These are phyloP conservation scores for Nakataea oryzae DNA, from an alignment of 2,329 filamentous ascomycete genomes.

Conservation along the genomic window DNA sequence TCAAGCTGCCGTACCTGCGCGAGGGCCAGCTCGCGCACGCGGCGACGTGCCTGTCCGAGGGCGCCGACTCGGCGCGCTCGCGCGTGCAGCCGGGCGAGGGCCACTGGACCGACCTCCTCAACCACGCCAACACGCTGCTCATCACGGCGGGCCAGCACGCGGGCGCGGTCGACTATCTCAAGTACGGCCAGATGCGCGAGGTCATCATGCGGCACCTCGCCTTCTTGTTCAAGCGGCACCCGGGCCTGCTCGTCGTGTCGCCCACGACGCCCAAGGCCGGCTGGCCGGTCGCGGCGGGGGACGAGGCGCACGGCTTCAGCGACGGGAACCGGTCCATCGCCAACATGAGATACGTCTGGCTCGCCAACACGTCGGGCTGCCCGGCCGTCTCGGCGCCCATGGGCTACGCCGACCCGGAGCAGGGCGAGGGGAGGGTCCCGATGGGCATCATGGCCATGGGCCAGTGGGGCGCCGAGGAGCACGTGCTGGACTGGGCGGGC, in stretches of 20 bases:
- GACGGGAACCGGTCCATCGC: slow-evolving; percentile 64
- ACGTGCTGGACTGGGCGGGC: slow-evolving; percentile 47
- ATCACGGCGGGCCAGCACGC: slow-evolving; percentile 55
- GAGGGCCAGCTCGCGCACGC: slow-evolving; percentile 70
- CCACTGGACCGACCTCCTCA: slow-evolving; percentile 44
- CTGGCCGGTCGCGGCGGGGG: slow-evolving; percentile 52
- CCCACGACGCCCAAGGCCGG: slow-evolving; percentile 69
- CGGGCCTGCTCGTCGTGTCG: slow-evolving; percentile 67
- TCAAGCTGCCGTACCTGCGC: slow-evolving; percentile 54
- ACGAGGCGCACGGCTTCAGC: slow-evolving; percentile 59
- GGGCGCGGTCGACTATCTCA: slow-evolving; percentile 58
- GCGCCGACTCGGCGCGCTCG: slow-evolving; percentile 35
- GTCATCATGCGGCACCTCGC: slow-evolving; percentile 73
- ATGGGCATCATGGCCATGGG: slow-evolving; percentile 53
- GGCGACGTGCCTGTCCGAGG: slow-evolving; percentile 66
- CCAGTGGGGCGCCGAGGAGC: slow-evolving; percentile 58
- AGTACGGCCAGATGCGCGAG: slow-evolving; percentile 62
- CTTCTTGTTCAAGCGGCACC: slow-evolving; percentile 57
- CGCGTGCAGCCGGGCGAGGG: slow-evolving; percentile 28
- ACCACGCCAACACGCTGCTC: slow-evolving; percentile 59
- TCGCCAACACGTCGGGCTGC: slow-evolving; percentile 73
- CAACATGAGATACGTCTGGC: slow-evolving; percentile 77
- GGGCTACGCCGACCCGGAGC: slow-evolving; percentile 53
- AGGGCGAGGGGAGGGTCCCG: slow-evolving; percentile 48
- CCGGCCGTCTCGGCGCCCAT: slow-evolving; percentile 67